phyloP scores from a whole-genome alignment of 2,329 filamentous ascomycete genomes.

The Apiospora aurea region DNA sequence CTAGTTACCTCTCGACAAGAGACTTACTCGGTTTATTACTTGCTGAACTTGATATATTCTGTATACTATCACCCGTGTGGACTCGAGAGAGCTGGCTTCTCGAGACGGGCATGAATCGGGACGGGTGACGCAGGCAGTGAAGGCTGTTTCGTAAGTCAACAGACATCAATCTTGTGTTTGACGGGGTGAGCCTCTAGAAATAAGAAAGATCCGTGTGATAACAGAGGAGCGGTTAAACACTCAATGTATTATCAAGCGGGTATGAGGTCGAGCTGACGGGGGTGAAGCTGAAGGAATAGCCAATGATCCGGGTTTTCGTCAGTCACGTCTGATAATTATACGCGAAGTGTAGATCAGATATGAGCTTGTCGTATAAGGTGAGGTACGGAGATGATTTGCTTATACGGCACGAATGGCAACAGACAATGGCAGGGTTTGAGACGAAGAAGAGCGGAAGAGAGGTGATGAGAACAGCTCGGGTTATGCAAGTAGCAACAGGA shows the following conservation, averaged over 20 bases:
- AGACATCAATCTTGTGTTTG: conserved; percentile 60
- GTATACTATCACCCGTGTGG: conserved; percentile 64
- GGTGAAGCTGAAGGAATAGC: background rate
- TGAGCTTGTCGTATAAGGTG: background rate
- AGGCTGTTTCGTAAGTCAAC: conserved; percentile 63
- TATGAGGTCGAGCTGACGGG: conserved; percentile 21
- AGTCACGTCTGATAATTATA: background rate
- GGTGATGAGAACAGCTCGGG: background rate
- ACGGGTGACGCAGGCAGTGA: conserved; percentile 63
- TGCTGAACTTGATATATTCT: conserved; percentile 62
- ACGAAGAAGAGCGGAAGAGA: background rate
- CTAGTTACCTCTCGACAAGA: background rate
- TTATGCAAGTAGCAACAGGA: conserved; percentile 7
- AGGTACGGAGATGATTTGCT: background rate
- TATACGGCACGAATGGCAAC: background rate
- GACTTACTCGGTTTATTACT: conserved; percentile 44
- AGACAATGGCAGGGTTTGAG: background rate
- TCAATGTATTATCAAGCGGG: conserved; percentile 27
- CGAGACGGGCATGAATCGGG: conserved; percentile 64
- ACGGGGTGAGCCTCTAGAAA: conserved; percentile 33
- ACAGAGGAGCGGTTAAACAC: conserved; percentile 28
- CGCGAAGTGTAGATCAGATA: background rate
- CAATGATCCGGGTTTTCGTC: background rate
- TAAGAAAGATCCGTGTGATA: background rate
- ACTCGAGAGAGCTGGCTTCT: conserved; percentile 61